Percentiles rank a stretch among this genome's conserved stretches.
Conservation (phyloP, 2,329 filamentous ascomycete species). For the Stagonosporopsis tanaceti region DNA sequence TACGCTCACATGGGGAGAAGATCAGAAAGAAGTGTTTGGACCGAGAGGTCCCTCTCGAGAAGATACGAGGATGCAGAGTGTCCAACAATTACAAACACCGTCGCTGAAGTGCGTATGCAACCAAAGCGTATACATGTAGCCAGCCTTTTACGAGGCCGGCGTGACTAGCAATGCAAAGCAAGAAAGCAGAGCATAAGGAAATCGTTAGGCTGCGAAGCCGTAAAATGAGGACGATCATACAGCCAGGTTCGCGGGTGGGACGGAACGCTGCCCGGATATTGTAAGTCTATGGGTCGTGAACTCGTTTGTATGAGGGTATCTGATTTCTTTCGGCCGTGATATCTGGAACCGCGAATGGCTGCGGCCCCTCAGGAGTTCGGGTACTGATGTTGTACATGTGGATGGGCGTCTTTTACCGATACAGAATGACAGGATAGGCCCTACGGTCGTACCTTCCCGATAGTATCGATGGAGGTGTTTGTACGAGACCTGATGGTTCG, state of each 20-base stretch:
- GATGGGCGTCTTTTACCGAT: constrained; percentile 24
- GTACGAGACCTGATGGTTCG: constrained; percentile 13
- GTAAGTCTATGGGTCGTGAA: constrained; percentile 49
- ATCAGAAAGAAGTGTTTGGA: constrained; percentile 2
- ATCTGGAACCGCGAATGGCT: constrained; percentile 21
- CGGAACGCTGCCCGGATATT: constrained; percentile 8
- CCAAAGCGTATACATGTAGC: constrained; percentile 20
- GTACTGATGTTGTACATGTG: constrained; percentile 32
- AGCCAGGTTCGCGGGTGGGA: constrained; percentile 10
- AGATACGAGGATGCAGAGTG: constrained; percentile 3
- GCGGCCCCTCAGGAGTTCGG: constrained; percentile 25
- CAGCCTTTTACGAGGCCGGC: neutral
- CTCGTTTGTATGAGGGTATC: constrained; percentile 49
- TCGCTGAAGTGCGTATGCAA: constrained; percentile 18
- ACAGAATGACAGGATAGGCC: constrained; percentile 22
- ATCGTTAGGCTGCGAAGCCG: constrained; percentile 21
- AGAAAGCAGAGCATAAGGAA: constrained; percentile 16
- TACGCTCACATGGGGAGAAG: constrained; percentile 16
- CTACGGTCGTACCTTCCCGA: constrained; percentile 43
- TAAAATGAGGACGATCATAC: constrained; percentile 15
- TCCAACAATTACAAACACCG: constrained; percentile 20
- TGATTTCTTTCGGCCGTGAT: constrained; percentile 39
- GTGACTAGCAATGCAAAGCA: constrained; percentile 16
- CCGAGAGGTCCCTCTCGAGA: neutral
- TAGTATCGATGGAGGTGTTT: constrained; percentile 35